Conservation (phyloP, 2,329 filamentous ascomycete genomes). For the Curvularia lunata region DNA sequence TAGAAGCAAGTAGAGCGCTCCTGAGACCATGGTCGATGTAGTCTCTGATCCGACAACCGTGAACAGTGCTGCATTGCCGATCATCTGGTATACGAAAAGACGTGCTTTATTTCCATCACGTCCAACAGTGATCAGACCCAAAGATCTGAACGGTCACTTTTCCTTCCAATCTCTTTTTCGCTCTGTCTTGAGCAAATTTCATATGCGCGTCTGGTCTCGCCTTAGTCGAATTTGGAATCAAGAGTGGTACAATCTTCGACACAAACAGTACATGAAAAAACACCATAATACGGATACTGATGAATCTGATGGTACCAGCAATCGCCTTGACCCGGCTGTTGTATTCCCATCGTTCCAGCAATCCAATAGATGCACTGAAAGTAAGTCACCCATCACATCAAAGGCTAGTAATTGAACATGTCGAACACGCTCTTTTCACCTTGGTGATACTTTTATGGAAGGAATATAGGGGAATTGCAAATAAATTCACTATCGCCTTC, state of each 20-base stretch:
- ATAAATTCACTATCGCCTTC: too few relatives aligned
- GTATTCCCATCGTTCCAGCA: conserved; percentile 5
- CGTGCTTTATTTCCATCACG: conserved; percentile 7
- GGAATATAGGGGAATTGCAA: background rate
- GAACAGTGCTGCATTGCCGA: conserved; percentile 10
- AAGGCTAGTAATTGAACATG: conserved; percentile 13
- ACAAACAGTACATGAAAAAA: too few relatives aligned
- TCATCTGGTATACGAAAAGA: background rate
- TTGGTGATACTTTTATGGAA: background rate
- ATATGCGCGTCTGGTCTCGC: conserved; percentile 10
- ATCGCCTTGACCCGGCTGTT: conserved; percentile 4
- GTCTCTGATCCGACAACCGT: conserved; percentile 14
- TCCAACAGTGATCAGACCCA: conserved; percentile 6
- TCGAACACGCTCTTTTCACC: background rate
- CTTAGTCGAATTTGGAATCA: conserved; percentile 12
- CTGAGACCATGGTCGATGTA: conserved; percentile 5
- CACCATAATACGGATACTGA: too few relatives aligned
- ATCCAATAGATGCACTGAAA: conserved; percentile 10
- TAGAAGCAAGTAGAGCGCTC: conserved; percentile 1
- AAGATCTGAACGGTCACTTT: conserved; percentile 8
- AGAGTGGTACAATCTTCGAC: background rate
- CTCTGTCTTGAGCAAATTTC: conserved; percentile 11
- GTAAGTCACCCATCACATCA: conserved; percentile 10
- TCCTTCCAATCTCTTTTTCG: conserved; percentile 4
- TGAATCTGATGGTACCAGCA: too few relatives aligned